Evolutionary conservation across 1,284 basidiomycete species (phyloP).

Genomic region (Ceratobasidium sp.): DNA sequence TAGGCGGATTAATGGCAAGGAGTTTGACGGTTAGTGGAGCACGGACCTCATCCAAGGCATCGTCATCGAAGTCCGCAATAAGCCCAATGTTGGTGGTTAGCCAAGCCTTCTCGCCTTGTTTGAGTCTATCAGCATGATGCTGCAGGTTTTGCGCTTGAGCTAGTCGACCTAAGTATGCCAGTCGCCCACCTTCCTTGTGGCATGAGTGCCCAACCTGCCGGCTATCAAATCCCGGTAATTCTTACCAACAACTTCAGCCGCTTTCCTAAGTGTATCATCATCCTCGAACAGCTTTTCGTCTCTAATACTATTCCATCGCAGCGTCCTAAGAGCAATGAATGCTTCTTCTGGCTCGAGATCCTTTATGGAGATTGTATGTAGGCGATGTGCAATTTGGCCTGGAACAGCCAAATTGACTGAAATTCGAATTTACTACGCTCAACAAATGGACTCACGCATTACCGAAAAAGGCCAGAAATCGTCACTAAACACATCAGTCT

Average conservation of each 20-base stretch:
- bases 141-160: constrained; percentile 66
- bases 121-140: constrained; percentile 66
- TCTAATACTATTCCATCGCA: constrained; percentile 47
- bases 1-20: background rate
- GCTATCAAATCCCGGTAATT: background rate
- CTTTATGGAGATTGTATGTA: constrained; percentile 77
- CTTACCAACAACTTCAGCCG: constrained; percentile 58
- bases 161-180: constrained; percentile 75
- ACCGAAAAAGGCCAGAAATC: constrained; percentile 80
- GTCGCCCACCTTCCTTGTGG: constrained; percentile 64
- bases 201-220: background rate
- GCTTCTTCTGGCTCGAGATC: constrained; percentile 72
- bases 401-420: background rate
- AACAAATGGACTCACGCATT: constrained; percentile 59
- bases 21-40: background rate
- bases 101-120: constrained; percentile 77
- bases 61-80: constrained; percentile 80
- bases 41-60: constrained; percentile 80
- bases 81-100: constrained; percentile 74
- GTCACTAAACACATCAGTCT: constrained; percentile 55
- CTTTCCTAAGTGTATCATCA: constrained; percentile 49
- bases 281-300: constrained; percentile 22
- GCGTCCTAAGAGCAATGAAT: constrained; percentile 58
- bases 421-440: background rate
- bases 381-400: constrained; percentile 75